A percentile compares a stretch with the other conserved stretches of the same genome.
phyloP scores from a whole-genome alignment of 1,284 basidiomycete genomes.

The Fomitiporia mediterranea region DNA sequence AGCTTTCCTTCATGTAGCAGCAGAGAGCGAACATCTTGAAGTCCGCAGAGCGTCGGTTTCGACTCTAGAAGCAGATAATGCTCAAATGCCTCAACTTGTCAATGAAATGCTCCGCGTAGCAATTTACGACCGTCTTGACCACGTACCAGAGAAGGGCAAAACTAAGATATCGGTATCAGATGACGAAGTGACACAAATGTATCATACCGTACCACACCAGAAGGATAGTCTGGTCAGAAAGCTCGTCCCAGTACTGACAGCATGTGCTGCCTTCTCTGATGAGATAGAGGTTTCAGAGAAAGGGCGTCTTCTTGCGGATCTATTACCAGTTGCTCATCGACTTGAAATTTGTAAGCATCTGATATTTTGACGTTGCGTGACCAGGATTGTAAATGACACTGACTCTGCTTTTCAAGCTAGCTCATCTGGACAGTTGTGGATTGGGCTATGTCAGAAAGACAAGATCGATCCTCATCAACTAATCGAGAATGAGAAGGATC shows the following conservation, averaged over 20 bases:
- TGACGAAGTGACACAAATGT: slow-evolving; percentile 8
- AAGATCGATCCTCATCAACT: slow-evolving; percentile 63
- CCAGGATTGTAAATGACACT: slow-evolving; percentile 2
- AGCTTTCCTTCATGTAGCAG: slow-evolving; percentile 62
- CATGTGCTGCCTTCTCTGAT: slow-evolving; percentile 41
- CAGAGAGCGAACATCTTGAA: slow-evolving; percentile 50
- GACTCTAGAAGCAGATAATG: slow-evolving; percentile 37
- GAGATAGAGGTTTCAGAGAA: slow-evolving; percentile 34
- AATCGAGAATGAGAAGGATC: slow-evolving; percentile 45
- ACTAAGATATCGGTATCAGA: slow-evolving; percentile 13
- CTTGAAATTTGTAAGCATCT: slow-evolving; percentile 49
- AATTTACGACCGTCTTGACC: slow-evolving; percentile 42
- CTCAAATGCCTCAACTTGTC: slow-evolving; percentile 40
- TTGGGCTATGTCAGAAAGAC: slow-evolving; percentile 73
- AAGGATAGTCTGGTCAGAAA: slow-evolving; percentile 26
- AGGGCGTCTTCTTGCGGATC: slow-evolving; percentile 47
- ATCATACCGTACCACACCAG: no score
- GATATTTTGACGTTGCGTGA: background rate
- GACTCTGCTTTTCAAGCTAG: slow-evolving; percentile 35
- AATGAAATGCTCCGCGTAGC: slow-evolving; percentile 54
- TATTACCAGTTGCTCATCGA: slow-evolving; percentile 74
- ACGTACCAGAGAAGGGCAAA: slow-evolving; percentile 6
- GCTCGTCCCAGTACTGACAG: slow-evolving; percentile 47
- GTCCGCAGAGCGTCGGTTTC: slow-evolving; percentile 46
- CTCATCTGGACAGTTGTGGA: slow-evolving; percentile 69